Percentiles rank a stretch among this genome's conserved stretches.
Conservation (phyloP, 495 filamentous ascomycete species). For the Aspergillus homomorphus region DNA sequence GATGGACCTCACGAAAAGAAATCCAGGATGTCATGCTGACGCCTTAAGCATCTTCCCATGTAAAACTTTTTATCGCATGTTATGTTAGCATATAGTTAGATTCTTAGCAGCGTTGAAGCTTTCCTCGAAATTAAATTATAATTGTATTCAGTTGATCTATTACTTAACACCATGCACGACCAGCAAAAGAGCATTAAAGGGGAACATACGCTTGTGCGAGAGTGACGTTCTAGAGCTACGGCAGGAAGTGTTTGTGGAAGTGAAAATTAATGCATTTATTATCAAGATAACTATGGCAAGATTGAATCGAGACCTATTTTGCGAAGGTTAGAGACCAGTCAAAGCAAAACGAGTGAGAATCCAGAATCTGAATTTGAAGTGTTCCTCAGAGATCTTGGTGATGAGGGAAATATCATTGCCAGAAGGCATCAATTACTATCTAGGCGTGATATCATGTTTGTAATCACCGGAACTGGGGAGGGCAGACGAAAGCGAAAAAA, state of each 20-base stretch:
- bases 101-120: not conserved
- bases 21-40: not conserved
- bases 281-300: not conserved
- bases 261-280: not conserved
- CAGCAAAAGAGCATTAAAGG: no score
- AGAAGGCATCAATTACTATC: constrained; percentile 78
- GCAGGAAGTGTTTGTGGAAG: not conserved
- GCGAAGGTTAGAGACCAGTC: constrained; percentile 28
- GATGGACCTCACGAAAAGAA: constrained; percentile 22
- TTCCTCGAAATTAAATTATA: no score
- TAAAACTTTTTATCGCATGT: constrained; percentile 1
- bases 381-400: constrained; percentile 87
- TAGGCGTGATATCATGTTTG: constrained; percentile 60
- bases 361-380: constrained; percentile 9
- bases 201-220: no score
- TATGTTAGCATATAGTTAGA: not conserved
- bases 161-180: no score
- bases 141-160: no score
- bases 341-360: constrained; percentile 20
- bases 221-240: no score
- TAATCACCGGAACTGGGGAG: constrained; percentile 64
- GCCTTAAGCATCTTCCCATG: not conserved
- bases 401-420: constrained; percentile 61
- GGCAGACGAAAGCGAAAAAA: constrained; percentile 4
- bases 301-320: constrained; percentile 5